Conservation (phyloP, 192 early-diverging fungal genomes). For the Podila minutissima region DNA sequence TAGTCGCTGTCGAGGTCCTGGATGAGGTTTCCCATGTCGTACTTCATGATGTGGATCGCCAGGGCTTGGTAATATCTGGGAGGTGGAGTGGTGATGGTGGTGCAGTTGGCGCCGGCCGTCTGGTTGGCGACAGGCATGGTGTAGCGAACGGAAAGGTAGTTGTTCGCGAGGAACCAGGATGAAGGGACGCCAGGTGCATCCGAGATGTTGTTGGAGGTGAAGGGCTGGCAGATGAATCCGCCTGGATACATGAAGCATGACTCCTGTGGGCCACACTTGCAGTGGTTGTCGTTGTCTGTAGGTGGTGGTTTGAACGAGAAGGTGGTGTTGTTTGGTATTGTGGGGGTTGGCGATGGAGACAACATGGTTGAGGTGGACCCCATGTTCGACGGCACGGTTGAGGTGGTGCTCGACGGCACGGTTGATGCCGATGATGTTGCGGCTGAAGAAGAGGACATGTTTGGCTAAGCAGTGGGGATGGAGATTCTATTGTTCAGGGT, state of each 20-base stretch:
- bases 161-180: slow-evolving; percentile 16
- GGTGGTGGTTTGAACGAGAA: slow-evolving; percentile 15
- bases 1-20: neutral
- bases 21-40: slow-evolving; percentile 1
- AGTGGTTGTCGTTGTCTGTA: slow-evolving; percentile 17
- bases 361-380: neutral
- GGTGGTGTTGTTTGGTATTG: neutral
- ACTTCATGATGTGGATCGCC: neutral
- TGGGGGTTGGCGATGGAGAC: neutral
- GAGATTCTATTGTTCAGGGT: neutral
- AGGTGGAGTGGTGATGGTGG: slow-evolving; percentile 22
- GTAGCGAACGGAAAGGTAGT: slow-evolving; percentile 33
- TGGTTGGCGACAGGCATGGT: slow-evolving; percentile 20
- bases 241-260: slow-evolving; percentile 27
- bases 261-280: neutral
- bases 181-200: slow-evolving; percentile 6
- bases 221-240: slow-evolving; percentile 24
- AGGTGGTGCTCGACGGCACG: neutral
- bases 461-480: neutral
- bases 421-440: too few relatives aligned
- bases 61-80: neutral
- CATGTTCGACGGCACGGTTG: neutral
- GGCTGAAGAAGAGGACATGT: neutral
- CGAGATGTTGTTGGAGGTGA: neutral
- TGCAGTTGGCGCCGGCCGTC: slow-evolving; percentile 24